Evolutionary conservation across 495 filamentous ascomycete genomes (phyloP).

Genomic region (Poronia punctata): DNA sequence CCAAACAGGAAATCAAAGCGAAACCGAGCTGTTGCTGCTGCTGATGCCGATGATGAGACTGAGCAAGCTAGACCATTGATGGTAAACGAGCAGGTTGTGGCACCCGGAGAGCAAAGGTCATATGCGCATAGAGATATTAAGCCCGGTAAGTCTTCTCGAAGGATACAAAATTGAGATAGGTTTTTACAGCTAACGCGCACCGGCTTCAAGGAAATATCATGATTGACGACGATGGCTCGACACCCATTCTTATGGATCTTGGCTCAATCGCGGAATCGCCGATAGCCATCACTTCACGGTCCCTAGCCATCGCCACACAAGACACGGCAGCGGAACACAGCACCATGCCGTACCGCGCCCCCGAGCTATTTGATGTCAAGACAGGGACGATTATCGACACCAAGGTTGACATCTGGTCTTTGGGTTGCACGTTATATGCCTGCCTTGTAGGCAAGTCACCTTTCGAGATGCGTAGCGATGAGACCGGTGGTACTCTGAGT

Average conservation of each 20-base stretch:
- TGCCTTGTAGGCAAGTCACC: conserved; percentile 93
- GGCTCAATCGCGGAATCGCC: conserved; percentile 86
- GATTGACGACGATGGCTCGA: conserved; percentile 80
- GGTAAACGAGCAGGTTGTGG: conserved; percentile 71
- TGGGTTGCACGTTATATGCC: conserved; percentile 93
- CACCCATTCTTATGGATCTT: conserved; percentile 96
- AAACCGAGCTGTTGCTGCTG: conserved; percentile 35
- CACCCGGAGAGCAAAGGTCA: conserved; percentile 63
- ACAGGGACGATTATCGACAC: conserved; percentile 89
- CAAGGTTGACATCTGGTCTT: conserved; percentile 96
- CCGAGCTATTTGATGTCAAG: conserved; percentile 96
- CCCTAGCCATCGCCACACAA: conserved; percentile 83
- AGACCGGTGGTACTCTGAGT: conserved; percentile 88
- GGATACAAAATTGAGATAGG: conserved; percentile 1
- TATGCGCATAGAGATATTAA: conserved; percentile 98
- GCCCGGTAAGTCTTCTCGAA: conserved; percentile 54
- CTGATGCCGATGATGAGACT: conserved; percentile 60
- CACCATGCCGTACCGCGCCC: conserved; percentile 97
- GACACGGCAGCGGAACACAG: conserved; percentile 92
- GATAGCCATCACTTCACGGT: conserved; percentile 86
- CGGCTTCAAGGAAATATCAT: conserved; percentile 74
- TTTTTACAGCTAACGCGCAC: conserved; percentile 11
- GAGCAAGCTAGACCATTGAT: conserved; percentile 74
- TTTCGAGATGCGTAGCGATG: conserved; percentile 90
- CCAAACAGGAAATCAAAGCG: conserved; percentile 53